Evolutionary conservation across 2,329 filamentous ascomycete genomes (phyloP).

Genomic region (Coleophoma cylindrospora): DNA sequence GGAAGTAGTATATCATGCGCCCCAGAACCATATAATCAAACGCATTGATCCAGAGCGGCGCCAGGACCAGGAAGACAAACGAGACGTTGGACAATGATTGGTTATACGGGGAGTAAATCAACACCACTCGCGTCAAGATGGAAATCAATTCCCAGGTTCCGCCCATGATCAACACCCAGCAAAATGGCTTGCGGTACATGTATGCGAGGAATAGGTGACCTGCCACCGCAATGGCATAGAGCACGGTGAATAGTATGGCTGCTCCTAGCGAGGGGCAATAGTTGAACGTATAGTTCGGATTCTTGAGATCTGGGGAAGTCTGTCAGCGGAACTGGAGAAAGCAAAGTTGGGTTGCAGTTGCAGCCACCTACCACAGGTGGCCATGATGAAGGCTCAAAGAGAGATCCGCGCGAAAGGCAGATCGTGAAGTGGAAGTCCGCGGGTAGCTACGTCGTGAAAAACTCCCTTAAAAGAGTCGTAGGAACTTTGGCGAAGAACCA

Average conservation of each 20-base stretch:
- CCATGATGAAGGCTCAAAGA: neutral
- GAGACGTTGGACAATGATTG: neutral
- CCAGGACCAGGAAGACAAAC: neutral
- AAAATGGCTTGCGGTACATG: constrained; percentile 29
- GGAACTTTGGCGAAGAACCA: no score
- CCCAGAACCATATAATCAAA: constrained; percentile 16
- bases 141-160: neutral
- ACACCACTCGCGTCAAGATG: neutral
- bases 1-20: constrained; percentile 12
- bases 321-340: neutral
- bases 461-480: no score
- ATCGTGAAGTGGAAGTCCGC: no score
- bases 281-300: neutral
- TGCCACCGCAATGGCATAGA: constrained; percentile 24
- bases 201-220: constrained; percentile 26
- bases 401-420: no score
- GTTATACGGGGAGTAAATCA: neutral
- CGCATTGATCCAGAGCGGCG: constrained; percentile 10
- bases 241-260: constrained; percentile 25
- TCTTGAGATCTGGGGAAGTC: neutral
- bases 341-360: neutral
- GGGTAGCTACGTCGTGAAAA: no score
- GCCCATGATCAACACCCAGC: constrained; percentile 33
- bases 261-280: constrained; percentile 29
- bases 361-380: neutral